phyloP scores from a whole-genome alignment of 257 asterid genomes.

The Rehmannia glutinosa region DNA sequence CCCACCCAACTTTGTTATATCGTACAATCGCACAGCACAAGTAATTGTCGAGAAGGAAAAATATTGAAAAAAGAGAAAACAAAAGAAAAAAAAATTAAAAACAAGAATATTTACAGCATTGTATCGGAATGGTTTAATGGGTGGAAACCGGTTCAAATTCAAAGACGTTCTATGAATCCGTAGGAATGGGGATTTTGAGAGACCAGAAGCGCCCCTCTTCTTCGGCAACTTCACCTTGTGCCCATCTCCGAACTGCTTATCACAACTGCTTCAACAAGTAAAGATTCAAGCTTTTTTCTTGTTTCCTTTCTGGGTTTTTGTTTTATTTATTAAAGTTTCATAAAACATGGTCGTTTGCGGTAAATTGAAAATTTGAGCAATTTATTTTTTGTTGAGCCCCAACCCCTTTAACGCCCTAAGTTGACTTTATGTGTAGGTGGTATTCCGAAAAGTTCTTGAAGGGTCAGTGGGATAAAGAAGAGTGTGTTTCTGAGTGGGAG shows the following conservation, averaged over 20 bases:
- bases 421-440: constrained; percentile 44
- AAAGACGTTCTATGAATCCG: not conserved
- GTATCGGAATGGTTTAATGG: not conserved
- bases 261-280: constrained; percentile 85
- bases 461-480: constrained; percentile 84
- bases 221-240: constrained; percentile 73
- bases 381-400: not conserved
- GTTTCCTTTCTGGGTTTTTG: not conserved
- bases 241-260: constrained; percentile 66
- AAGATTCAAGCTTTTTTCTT: not conserved
- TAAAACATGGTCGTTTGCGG: not conserved
- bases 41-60: too few relatives aligned
- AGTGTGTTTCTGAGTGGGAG: constrained; percentile 70
- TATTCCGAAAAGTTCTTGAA: constrained; percentile 81
- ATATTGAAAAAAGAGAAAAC: too few relatives aligned
- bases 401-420: constrained; percentile 1
- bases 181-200: constrained; percentile 54
- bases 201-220: constrained; percentile 43
- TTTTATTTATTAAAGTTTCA: too few relatives aligned
- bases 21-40: too few relatives aligned
- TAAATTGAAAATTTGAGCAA: not conserved
- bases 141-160: constrained; percentile 3
- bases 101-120: not conserved
- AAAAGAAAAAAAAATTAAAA: too few relatives aligned
- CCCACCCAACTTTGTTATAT: too few relatives aligned